Base-by-base conservation (phyloP, 2,329 filamentous ascomycete genomes). In the Penicillium corylophilum region DNA sequence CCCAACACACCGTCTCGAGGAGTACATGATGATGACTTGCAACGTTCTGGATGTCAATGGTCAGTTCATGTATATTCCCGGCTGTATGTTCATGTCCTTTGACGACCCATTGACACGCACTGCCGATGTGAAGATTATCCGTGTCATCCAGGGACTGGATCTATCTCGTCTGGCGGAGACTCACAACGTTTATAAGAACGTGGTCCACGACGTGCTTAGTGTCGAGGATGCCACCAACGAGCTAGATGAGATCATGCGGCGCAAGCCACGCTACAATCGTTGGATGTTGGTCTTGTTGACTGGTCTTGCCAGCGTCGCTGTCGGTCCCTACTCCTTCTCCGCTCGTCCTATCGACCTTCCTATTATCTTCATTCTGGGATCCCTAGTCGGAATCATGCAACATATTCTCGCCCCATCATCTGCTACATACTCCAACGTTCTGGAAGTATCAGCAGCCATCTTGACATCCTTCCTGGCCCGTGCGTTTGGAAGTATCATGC, bases 21-120 rank as follows among this genome's bases (percentile, higher is more conserved):
- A 95, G 66, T 95, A 95, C 71, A 86, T 96, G 82, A 85, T 81
- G 59, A 95, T 92, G 88, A 90, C 89, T 5, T 86, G 91, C 4
- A 82, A 88, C 13, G 88, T 94, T 4, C 80, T 96, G 35, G 88
- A 91, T 69, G 91, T 95, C 23, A 88, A 95, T 60, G 87, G 86
- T 5, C 90, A 95, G 63, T 95, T 94, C 64, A 75, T 95, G 20
- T 96, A 96, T 67, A 83, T 96, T 26, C 95, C 68, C 87, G 64
- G 64, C 3, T 67, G 64, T 28, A 67, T 67, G 64, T 62, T 67
- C 46, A 65, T 67, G 60, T 67, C 89, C 5, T 96, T 96, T 64
- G 90, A 83, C 36, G 74, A 77, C 48, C 60, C 65, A 1, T 50
- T 67, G 4, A 75, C 73, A 2, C 72, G 74, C 54, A 76, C 73